phyloP scores from a whole-genome alignment of 768 basidiomycete genomes.

The Lactifluus subvellereus region DNA sequence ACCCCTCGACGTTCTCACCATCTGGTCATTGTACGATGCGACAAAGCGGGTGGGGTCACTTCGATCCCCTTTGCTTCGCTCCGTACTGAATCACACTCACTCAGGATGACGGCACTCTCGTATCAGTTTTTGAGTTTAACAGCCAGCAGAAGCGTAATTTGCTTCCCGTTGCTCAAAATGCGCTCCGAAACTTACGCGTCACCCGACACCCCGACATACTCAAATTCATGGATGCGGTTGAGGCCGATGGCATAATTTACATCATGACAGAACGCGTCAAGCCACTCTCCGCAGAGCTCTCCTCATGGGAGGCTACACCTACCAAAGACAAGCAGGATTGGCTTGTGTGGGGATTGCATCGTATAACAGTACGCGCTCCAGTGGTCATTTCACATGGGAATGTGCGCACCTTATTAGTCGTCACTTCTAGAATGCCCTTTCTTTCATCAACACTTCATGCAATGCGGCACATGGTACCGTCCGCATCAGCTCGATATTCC shows the following conservation, averaged over 20 bases:
- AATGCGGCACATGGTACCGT: constrained; percentile 81
- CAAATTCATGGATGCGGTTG: constrained; percentile 90
- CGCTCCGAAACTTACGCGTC: constrained; percentile 82
- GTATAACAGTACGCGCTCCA: constrained; percentile 65
- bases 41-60: constrained; percentile 65
- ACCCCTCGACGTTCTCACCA: constrained; percentile 56
- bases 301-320: constrained; percentile 55
- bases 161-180: constrained; percentile 79
- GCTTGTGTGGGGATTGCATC: constrained; percentile 90
- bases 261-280: constrained; percentile 93
- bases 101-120: constrained; percentile 80
- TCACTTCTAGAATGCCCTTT: constrained; percentile 65
- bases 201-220: constrained; percentile 94
- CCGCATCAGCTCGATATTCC: constrained; percentile 70
- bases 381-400: not conserved
- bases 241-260: constrained; percentile 80
- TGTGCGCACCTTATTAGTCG: not conserved
- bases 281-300: constrained; percentile 59
- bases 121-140: constrained; percentile 94
- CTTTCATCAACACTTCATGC: constrained; percentile 84
- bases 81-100: constrained; percentile 22
- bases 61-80: constrained; percentile 13
- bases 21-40: constrained; percentile 85
- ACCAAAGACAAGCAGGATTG: constrained; percentile 76
- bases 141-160: constrained; percentile 55